These are phyloP conservation scores for Fusarium mexicanum DNA, from an alignment of 2,329 filamentous ascomycete genomes.

Conservation along the genomic window DNA sequence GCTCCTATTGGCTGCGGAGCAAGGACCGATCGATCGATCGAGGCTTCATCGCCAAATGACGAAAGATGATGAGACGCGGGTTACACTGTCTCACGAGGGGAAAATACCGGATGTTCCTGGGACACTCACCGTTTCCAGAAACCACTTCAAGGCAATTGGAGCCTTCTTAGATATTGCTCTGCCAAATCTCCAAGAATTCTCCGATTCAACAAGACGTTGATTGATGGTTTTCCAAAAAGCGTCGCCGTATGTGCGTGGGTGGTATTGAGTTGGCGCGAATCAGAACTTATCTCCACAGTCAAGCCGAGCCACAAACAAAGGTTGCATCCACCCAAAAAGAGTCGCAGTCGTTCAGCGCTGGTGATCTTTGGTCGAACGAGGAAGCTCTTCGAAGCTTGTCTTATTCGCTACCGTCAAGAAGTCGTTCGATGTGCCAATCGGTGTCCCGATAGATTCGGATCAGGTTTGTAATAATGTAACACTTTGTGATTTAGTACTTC, in stretches of 20 bases:
- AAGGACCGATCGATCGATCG: slow-evolving; percentile 49
- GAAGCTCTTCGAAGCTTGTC: neutral
- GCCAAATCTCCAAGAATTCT: neutral
- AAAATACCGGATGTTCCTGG: slow-evolving; percentile 14
- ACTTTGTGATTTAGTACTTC: neutral
- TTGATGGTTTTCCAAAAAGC: neutral
- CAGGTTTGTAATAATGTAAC: neutral
- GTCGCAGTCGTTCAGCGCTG: neutral
- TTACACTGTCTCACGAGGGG: slow-evolving; percentile 13
- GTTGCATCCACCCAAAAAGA: slow-evolving; percentile 12
- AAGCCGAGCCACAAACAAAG: neutral
- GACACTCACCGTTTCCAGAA: slow-evolving; percentile 28
- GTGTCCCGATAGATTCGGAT: neutral
- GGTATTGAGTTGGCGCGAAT: neutral
- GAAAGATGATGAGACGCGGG: slow-evolving; percentile 27
- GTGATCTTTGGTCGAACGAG: neutral
- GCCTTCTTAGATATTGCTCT: neutral
- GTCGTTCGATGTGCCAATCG: neutral
- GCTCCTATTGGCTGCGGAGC: slow-evolving; percentile 39
- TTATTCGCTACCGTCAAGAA: neutral
- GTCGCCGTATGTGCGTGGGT: neutral
- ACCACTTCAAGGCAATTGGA: neutral
- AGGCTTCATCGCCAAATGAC: slow-evolving; percentile 40
- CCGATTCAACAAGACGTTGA: neutral
- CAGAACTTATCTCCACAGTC: slow-evolving; percentile 19